phyloP scores from a whole-genome alignment of 352 stramenopile species.

The Phytophthora multivora region DNA sequence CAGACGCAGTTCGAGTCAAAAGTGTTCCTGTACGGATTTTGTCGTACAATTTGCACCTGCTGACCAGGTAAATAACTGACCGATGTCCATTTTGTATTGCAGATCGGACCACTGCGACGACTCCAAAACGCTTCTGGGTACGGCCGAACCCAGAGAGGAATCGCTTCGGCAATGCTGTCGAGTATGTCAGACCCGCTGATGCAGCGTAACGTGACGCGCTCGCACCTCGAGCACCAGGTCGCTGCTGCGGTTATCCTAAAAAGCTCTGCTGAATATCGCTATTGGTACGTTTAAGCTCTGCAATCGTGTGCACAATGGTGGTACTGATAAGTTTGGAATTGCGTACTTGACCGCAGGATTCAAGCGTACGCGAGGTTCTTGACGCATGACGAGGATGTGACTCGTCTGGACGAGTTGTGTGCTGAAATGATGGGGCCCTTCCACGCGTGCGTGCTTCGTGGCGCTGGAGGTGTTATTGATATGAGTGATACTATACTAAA shows the following conservation, averaged over 20 bases:
- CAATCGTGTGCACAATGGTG: background rate
- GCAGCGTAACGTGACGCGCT: constrained; percentile 83
- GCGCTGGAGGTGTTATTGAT: background rate
- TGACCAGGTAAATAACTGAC: background rate
- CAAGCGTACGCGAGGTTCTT: constrained; percentile 85
- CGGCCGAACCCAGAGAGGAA: constrained; percentile 64
- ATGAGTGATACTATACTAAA: constrained; percentile 3
- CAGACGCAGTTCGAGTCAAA: constrained; percentile 62
- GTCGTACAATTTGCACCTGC: background rate
- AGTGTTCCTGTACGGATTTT: constrained; percentile 66
- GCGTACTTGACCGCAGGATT: constrained; percentile 47
- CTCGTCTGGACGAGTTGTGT: constrained; percentile 76
- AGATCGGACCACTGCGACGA: constrained; percentile 76
- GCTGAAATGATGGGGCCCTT: constrained; percentile 81
- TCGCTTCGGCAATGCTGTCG: constrained; percentile 72
- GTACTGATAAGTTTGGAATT: constrained; percentile 4
- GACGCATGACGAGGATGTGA: constrained; percentile 78
- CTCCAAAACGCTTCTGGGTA: constrained; percentile 86
- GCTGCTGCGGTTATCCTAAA: constrained; percentile 64
- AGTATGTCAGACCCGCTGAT: constrained; percentile 72
- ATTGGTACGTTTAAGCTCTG: constrained; percentile 57
- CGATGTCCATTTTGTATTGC: constrained; percentile 1
- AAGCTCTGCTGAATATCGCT: constrained; percentile 78
- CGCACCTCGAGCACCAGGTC: constrained; percentile 86
- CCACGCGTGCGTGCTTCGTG: constrained; percentile 43